Conservation (phyloP, 768 basidiomycete species). For the Kondoa subrosea region DNA sequence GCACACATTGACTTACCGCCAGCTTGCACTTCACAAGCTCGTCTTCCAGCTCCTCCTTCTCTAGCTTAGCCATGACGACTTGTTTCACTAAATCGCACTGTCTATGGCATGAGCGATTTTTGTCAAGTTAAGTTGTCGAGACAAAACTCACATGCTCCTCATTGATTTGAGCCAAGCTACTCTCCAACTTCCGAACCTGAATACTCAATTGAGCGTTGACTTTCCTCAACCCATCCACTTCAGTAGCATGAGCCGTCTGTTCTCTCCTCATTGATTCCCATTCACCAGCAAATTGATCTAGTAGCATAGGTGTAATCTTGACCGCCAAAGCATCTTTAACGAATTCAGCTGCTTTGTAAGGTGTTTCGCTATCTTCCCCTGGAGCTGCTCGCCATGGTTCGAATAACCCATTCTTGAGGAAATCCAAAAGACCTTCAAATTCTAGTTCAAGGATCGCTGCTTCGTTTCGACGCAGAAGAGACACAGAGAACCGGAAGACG, state of each 20-base stretch:
- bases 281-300: constrained; percentile 31
- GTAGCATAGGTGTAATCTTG: constrained; percentile 85
- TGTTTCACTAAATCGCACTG: constrained; percentile 41
- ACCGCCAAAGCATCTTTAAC: constrained; percentile 71
- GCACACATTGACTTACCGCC: constrained; percentile 34
- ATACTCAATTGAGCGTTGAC: constrained; percentile 56
- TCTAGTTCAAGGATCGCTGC: constrained; percentile 57
- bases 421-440: constrained; percentile 77
- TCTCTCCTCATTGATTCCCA: constrained; percentile 17
- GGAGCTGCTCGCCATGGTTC: constrained; percentile 56
- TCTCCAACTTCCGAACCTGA: constrained; percentile 70
- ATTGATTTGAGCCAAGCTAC: constrained; percentile 58
- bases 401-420: constrained; percentile 62
- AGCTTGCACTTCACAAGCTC: constrained; percentile 90
- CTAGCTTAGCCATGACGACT: constrained; percentile 69
- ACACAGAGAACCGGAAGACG: constrained; percentile 84
- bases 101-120: neutral
- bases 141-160: constrained; percentile 62
- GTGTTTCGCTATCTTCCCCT: constrained; percentile 30
- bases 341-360: constrained; percentile 62
- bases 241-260: constrained; percentile 46
- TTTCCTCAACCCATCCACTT: constrained; percentile 65
- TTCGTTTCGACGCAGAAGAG: constrained; percentile 75
- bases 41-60: constrained; percentile 80
- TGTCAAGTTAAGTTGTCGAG: constrained; percentile 9